Percentiles rank a stretch among this genome's conserved stretches.
phyloP scores from a whole-genome alignment of 345 rosid species.

The Sonneratia alba region DNA sequence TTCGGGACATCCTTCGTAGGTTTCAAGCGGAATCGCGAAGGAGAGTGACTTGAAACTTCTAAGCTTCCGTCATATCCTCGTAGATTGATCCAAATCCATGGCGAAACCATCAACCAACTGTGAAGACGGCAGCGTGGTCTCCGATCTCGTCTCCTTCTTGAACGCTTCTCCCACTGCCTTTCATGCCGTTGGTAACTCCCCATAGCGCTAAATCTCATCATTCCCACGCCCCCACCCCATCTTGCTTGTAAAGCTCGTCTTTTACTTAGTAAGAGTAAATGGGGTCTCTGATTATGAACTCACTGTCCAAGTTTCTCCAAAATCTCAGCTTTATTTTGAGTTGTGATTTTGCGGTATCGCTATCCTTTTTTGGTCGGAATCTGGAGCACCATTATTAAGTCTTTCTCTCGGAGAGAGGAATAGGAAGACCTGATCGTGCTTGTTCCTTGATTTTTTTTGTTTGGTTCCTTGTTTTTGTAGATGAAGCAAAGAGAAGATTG shows the following conservation, averaged over 20 bases:
- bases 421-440: background rate
- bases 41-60: too few relatives aligned
- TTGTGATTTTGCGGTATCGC: background rate
- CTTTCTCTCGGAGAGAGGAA: background rate
- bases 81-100: constrained; percentile 16
- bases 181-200: constrained; percentile 78
- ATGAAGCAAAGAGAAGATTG: constrained; percentile 72
- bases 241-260: background rate
- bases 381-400: background rate
- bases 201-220: background rate
- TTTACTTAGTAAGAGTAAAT: background rate
- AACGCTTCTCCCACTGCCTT: constrained; percentile 98
- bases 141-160: constrained; percentile 67
- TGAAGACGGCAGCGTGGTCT: constrained; percentile 17
- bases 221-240: too few relatives aligned
- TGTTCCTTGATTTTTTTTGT: background rate
- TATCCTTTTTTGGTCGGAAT: too few relatives aligned
- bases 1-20: too few relatives aligned
- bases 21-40: too few relatives aligned
- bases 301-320: too few relatives aligned
- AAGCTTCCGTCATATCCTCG: background rate
- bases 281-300: background rate
- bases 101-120: constrained; percentile 16
- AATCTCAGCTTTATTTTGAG: background rate
- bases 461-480: constrained; percentile 18